Evolutionary conservation across 345 rosid genomes (phyloP).

Genomic region (Mercurialis annua): DNA sequence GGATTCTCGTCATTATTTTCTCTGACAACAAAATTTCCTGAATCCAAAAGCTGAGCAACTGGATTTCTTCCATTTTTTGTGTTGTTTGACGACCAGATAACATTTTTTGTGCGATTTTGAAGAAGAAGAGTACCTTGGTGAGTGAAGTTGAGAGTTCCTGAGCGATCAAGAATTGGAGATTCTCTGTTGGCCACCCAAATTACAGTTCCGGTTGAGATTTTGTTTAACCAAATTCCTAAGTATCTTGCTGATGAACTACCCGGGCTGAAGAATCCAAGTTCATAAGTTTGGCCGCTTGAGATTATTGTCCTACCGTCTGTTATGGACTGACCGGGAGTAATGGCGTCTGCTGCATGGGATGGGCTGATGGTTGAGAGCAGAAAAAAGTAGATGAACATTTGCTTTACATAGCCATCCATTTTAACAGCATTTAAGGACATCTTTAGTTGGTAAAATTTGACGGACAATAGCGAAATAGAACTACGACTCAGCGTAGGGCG

Average conservation of each 20-base stretch:
- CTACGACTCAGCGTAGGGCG: too few relatives aligned
- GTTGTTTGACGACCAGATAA: constrained; percentile 28
- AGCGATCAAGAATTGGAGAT: constrained; percentile 5
- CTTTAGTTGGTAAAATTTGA: too few relatives aligned
- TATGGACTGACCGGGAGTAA: constrained; percentile 17
- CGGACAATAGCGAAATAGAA: too few relatives aligned
- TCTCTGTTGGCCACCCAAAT: constrained; percentile 34
- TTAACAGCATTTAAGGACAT: background rate
- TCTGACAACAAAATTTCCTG: constrained; percentile 30
- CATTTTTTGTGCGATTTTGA: constrained; percentile 6
- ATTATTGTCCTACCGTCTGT: constrained; percentile 17
- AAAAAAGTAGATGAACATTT: background rate
- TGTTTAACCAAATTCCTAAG: constrained; percentile 32
- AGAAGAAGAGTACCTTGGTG: constrained; percentile 24
- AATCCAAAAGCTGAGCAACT: constrained; percentile 23
- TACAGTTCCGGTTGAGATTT: constrained; percentile 15
- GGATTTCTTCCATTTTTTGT: constrained; percentile 3
- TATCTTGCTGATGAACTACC: constrained; percentile 16
- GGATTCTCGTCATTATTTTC: constrained; percentile 4
- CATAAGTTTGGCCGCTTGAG: constrained; percentile 19
- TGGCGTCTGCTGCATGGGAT: constrained; percentile 2
- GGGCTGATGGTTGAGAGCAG: background rate
- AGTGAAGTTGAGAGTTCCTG: constrained; percentile 17
- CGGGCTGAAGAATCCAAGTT: constrained; percentile 24
- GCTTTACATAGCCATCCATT: constrained; percentile 8